These are phyloP conservation scores for Bisporella sp. DNA, from an alignment of 2,329 filamentous ascomycete species.

Conservation along the genomic window DNA sequence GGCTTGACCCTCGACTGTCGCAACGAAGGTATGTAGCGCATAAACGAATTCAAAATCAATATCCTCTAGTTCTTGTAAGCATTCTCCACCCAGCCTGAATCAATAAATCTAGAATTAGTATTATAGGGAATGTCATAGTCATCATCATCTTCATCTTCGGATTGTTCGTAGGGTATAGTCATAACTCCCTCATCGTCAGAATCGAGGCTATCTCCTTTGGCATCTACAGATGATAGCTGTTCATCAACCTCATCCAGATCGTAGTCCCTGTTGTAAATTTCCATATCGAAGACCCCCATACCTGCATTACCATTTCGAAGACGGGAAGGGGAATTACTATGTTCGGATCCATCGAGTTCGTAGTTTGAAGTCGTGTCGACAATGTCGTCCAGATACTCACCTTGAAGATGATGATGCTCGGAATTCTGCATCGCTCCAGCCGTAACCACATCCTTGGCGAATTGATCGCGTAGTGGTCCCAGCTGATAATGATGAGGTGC, in stretches of 20 bases:
- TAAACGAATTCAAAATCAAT: conserved; percentile 99
- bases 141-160: conserved; percentile 53
- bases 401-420: conserved; percentile 37
- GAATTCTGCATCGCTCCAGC: conserved; percentile 9
- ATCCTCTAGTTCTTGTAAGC: conserved; percentile 93
- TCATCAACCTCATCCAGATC: conserved; percentile 26
- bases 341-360: conserved; percentile 43
- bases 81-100: conserved; percentile 67
- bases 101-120: conserved; percentile 56
- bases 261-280: conserved; percentile 15
- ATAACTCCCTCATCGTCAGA: conserved; percentile 19
- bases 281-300: background rate
- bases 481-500: conserved; percentile 22
- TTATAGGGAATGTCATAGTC: conserved; percentile 42
- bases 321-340: background rate
- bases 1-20: conserved; percentile 94
- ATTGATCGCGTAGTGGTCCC: conserved; percentile 11
- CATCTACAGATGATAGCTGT: conserved; percentile 1
- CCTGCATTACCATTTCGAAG: background rate
- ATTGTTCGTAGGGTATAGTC: conserved; percentile 38
- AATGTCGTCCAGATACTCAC: conserved; percentile 36
- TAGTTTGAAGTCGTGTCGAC: conserved; percentile 33
- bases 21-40: conserved; percentile 93
- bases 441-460: conserved; percentile 20
- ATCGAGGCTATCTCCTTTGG: conserved; percentile 13